Evolutionary conservation across 768 basidiomycete genomes (phyloP).

Genomic region (Paxillus rubicundulus): DNA sequence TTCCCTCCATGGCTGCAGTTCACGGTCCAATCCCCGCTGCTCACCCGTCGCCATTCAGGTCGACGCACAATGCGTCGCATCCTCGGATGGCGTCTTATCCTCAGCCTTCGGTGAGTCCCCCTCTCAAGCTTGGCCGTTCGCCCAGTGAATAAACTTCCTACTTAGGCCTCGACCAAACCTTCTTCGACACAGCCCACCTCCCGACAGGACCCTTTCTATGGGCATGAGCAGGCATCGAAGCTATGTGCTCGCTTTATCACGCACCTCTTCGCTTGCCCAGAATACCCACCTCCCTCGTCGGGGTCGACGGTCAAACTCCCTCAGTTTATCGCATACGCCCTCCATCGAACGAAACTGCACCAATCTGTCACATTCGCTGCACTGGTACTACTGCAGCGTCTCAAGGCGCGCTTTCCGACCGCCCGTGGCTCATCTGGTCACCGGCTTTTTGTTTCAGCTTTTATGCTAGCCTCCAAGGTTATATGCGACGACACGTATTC

Average conservation of each 20-base stretch:
- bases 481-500: conserved; percentile 93
- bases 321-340: conserved; percentile 63
- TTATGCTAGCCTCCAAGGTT: conserved; percentile 76
- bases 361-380: conserved; percentile 44
- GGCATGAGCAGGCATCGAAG: conserved; percentile 70
- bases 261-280: conserved; percentile 83
- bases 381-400: conserved; percentile 53
- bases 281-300: conserved; percentile 55
- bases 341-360: conserved; percentile 66
- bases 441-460: conserved; percentile 66
- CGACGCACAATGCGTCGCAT: conserved; percentile 25
- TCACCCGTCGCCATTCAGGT: conserved; percentile 32
- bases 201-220: conserved; percentile 37
- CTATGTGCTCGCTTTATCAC: conserved; percentile 79
- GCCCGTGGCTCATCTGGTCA: conserved; percentile 77
- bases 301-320: conserved; percentile 39
- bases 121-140: background rate
- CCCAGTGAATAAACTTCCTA: background rate
- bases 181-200: conserved; percentile 29
- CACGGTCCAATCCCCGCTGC: conserved; percentile 26
- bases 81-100: conserved; percentile 25
- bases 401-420: conserved; percentile 71
- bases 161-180: conserved; percentile 27
- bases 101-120: conserved; percentile 24
- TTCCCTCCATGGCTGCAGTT: conserved; percentile 30